A percentile compares a stretch with the other conserved stretches of the same genome.
Evolutionary conservation across 2,329 filamentous ascomycete genomes (phyloP).

Genomic region (Penicillium sp.): DNA sequence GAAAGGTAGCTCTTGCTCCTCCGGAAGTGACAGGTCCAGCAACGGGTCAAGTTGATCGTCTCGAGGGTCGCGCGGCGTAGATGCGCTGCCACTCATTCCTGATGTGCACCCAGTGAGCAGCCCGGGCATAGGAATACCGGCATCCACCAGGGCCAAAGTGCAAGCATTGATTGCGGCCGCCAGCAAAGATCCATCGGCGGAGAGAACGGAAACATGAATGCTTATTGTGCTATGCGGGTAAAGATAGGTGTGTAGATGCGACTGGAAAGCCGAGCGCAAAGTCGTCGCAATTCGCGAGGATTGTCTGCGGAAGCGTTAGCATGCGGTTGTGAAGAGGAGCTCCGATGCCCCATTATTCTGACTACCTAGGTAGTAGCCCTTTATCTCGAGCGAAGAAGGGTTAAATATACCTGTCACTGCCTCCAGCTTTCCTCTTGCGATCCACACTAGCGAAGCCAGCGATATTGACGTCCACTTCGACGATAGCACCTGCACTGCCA

Average conservation of each 20-base stretch:
- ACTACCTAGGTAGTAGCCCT: no score
- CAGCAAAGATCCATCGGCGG: conserved; percentile 86
- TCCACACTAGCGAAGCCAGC: conserved; percentile 89
- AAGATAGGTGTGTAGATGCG: conserved; percentile 80
- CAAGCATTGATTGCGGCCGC: conserved; percentile 89
- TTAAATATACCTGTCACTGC: conserved; percentile 73
- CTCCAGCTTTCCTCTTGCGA: conserved; percentile 70
- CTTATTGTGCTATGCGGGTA: conserved; percentile 87
- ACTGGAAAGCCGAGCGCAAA: conserved; percentile 75
- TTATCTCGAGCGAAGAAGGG: background rate
- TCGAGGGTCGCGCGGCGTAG: conserved; percentile 43
- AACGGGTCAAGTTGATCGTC: conserved; percentile 50
- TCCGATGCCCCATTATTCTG: no score
- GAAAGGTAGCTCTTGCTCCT: conserved; percentile 78
- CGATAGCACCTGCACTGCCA: conserved; percentile 62
- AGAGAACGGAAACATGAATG: conserved; percentile 83
- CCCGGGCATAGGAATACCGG: conserved; percentile 92
- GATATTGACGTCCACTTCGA: conserved; percentile 81
- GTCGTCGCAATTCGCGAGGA: conserved; percentile 66
- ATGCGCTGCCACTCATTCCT: conserved; percentile 62
- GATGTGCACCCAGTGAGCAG: conserved; percentile 89
- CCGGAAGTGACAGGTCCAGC: conserved; percentile 49
- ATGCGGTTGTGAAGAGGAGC: background rate
- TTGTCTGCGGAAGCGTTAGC: conserved; percentile 58
- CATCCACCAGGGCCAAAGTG: conserved; percentile 89